Evolutionary conservation across 805 yeast genomes (phyloP).

Genomic region (Saccharomycopsis sp.): DNA sequence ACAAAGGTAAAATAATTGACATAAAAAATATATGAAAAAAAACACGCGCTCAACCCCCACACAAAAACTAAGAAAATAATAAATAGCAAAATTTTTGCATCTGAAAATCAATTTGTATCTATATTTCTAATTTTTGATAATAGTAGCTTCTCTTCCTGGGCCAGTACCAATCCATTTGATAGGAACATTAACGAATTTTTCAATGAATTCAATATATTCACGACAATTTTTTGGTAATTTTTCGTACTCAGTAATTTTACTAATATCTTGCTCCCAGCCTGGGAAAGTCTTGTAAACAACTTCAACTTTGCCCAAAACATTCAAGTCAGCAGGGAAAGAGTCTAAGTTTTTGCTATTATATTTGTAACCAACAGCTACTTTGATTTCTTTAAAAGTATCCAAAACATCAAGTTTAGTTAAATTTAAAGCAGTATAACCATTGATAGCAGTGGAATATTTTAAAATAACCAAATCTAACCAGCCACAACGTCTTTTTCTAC

Average conservation of each 20-base stretch:
- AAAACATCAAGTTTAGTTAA: conserved; percentile 93
- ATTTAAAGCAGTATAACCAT: conserved; percentile 91
- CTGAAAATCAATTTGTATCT: no score
- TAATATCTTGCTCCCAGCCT: conserved; percentile 88
- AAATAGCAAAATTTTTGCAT: no score
- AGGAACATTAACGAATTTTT: conserved; percentile 73
- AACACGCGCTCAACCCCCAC: no score
- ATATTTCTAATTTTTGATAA: conserved; percentile 1
- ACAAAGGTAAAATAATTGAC: not conserved
- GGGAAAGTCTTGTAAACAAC: conserved; percentile 87
- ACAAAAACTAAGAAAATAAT: no score
- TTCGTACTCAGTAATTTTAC: conserved; percentile 53
- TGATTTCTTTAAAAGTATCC: conserved; percentile 79
- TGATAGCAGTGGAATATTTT: conserved; percentile 81
- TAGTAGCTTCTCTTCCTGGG: conserved; percentile 67
- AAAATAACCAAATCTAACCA: conserved; percentile 96
- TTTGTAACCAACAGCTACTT: conserved; percentile 78
- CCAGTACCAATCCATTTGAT: conserved; percentile 98
- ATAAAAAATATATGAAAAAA: not conserved
- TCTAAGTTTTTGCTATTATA: conserved; percentile 65
- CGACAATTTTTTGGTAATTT: conserved; percentile 86
- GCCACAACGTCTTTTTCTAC: conserved; percentile 98
- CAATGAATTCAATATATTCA: conserved; percentile 76
- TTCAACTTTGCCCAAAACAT: conserved; percentile 75
- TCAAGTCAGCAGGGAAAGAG: conserved; percentile 89